Percentiles rank a stretch among this genome's conserved stretches.
Evolutionary conservation across 768 basidiomycete species (phyloP).

Genomic region (Suillus cothurnatus): DNA sequence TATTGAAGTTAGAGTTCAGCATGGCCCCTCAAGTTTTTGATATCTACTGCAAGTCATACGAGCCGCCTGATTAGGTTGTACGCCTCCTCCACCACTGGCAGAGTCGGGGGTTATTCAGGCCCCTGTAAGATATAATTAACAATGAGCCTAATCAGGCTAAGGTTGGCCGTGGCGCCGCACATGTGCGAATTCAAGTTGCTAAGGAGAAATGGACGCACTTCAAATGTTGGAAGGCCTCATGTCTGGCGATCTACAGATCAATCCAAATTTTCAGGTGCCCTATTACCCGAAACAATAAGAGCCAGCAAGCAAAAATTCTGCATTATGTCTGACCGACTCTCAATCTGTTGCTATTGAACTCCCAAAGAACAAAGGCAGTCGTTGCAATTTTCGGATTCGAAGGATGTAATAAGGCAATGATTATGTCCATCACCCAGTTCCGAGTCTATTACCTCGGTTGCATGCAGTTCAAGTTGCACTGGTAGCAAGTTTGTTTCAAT

Average conservation of each 20-base stretch:
- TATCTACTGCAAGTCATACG: not conserved
- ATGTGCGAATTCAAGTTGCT: not conserved
- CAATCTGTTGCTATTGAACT: not conserved
- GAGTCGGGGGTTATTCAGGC: not conserved
- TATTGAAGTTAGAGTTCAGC: not conserved
- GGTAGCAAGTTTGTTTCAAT: not conserved
- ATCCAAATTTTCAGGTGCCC: not conserved
- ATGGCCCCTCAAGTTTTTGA: not conserved
- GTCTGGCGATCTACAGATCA: not conserved
- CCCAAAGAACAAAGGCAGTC: not conserved
- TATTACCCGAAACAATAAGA: not conserved
- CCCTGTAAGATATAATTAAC: not conserved
- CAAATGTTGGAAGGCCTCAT: not conserved
- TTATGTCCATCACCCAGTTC: not conserved
- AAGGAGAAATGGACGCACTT: not conserved
- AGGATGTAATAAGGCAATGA: not conserved
- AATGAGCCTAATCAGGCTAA: not conserved
- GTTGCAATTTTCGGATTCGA: not conserved
- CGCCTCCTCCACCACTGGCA: not conserved
- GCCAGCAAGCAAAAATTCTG: not conserved
- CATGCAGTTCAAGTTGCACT: not conserved
- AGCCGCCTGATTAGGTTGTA: not conserved
- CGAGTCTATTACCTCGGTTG: not conserved
- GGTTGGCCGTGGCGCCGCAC: not conserved
- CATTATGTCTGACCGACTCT: not conserved